Base-by-base conservation (phyloP, 805 yeast species). In the Brettanomyces nanus region DNA sequence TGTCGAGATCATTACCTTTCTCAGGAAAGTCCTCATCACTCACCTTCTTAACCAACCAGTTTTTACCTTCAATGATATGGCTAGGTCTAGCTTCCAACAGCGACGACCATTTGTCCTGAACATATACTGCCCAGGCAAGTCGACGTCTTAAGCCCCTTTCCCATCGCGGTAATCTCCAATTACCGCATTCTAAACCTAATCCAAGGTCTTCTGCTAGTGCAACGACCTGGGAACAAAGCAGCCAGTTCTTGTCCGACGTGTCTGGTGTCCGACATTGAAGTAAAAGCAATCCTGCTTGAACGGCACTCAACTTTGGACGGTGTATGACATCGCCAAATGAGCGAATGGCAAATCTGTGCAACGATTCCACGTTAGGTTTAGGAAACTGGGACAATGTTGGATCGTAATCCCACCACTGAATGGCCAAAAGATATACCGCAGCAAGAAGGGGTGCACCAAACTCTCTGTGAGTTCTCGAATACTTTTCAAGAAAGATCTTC, bases 151-250 rank as follows among this genome's bases (percentile, higher is more conserved):
- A 62, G 5, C 95, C 94, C 36, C 95, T 69, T 54, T 90, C 98
- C 97, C 97, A 92, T 49, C 81, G 80, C 0, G 97, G 97, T 26
- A 90, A 62, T 51, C 83, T 79, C 98, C 98, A 90, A 45, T 72
- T 74, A 40, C 81, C 77, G 51, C 97, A 89, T 53, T 89, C 90
- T n/a, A 85, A 66, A 0, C 95, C 95, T 9, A 90, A 64, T 0
- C 97, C 97, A 14, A 90, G 64, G 48, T 90, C 95, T 58, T 90
- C 96, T 1, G 96, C 80, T 15, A 89, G 60, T 0, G 95, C 82
- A 5, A 85, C 89, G 18, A 90, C 85, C 46, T 85, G 94, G 3
- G 94, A 83, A 53, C 85, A 81, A 29, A 89, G 59, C 3, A 82
- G 77, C 95, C 96, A 86, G 52, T 81, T 89, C 43, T 82, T 76